Evolutionary conservation across 139 green algal genomes (phyloP).

Genomic region (Chlamydomonas applanata): DNA sequence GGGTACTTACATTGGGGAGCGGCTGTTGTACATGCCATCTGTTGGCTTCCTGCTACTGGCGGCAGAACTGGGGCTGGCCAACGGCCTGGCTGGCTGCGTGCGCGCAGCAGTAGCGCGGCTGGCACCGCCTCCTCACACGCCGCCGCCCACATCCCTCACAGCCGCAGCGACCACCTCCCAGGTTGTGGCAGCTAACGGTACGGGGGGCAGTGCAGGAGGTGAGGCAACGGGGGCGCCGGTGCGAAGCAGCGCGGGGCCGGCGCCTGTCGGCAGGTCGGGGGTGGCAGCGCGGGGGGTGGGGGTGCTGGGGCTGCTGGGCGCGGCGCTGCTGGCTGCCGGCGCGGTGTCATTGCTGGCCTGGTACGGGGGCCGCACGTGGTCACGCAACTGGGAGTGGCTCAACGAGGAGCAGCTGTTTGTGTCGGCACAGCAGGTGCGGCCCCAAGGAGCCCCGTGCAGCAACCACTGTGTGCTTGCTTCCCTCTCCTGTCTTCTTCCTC

Average conservation of each 20-base stretch:
- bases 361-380: conserved; percentile 40
- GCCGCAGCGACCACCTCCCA: too few species aligned
- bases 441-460: too few species aligned
- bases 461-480: too few species aligned
- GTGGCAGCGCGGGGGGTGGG: background rate
- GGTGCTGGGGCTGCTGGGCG: conserved; percentile 4
- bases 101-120: too few species aligned
- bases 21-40: conserved; percentile 74
- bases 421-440: conserved; percentile 48
- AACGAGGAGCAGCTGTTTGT: conserved; percentile 71
- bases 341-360: conserved; percentile 29
- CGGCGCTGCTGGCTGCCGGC: conserved; percentile 36
- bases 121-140: too few species aligned
- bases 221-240: too few species aligned
- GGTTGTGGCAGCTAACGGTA: too few species aligned
- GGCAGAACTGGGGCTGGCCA: conserved; percentile 38
- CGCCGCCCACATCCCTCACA: too few species aligned
- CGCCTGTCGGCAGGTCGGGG: too few species aligned
- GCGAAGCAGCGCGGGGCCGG: background rate
- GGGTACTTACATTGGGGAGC: conserved; percentile 79
- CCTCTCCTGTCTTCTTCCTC: too few species aligned
- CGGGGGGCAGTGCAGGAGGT: too few species aligned
- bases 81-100: conserved; percentile 2
- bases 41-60: conserved; percentile 69
- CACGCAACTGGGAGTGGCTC: conserved; percentile 71